Evolutionary conservation across 1,139 yeast species (phyloP).

Genomic region (Kodamaea ohmeri): DNA sequence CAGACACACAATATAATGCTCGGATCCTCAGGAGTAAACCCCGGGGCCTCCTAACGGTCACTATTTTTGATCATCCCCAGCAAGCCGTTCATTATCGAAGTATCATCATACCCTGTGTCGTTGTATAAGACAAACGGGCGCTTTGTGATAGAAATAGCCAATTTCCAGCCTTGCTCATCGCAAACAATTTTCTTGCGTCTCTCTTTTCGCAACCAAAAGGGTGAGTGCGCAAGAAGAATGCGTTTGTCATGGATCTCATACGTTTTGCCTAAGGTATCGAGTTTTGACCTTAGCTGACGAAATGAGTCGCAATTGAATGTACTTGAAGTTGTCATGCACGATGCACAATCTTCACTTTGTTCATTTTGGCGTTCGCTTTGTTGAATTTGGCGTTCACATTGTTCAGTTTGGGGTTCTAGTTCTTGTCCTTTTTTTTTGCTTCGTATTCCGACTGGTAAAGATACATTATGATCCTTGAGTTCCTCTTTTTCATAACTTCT

Average conservation of each 20-base stretch:
- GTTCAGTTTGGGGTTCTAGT: too few relatives aligned
- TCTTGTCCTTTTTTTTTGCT: too few relatives aligned
- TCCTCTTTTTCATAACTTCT: too few relatives aligned
- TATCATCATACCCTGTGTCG: slow-evolving; percentile 4
- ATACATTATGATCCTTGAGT: too few relatives aligned
- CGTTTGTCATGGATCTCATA: not conserved
- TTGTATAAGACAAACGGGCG: slow-evolving; percentile 5
- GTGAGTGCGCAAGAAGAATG: not conserved
- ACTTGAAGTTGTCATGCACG: too few relatives aligned
- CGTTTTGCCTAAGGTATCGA: not conserved
- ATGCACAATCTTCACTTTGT: too few relatives aligned
- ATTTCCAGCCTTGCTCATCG: not conserved
- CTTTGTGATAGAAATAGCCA: not conserved
- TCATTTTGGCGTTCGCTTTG: not conserved
- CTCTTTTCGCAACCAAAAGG: slow-evolving; percentile 6
- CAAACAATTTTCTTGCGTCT: not conserved
- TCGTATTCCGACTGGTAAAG: too few relatives aligned
- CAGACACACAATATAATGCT: not conserved
- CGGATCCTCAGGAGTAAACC: not conserved
- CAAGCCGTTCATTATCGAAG: slow-evolving; percentile 5
- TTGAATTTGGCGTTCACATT: not conserved
- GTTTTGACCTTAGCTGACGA: too few relatives aligned
- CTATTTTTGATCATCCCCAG: not conserved
- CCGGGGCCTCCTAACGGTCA: too few relatives aligned
- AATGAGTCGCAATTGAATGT: too few relatives aligned